These are phyloP conservation scores for Candida nemodendra DNA, from an alignment of 805 yeast species.

Conservation along the genomic window DNA sequence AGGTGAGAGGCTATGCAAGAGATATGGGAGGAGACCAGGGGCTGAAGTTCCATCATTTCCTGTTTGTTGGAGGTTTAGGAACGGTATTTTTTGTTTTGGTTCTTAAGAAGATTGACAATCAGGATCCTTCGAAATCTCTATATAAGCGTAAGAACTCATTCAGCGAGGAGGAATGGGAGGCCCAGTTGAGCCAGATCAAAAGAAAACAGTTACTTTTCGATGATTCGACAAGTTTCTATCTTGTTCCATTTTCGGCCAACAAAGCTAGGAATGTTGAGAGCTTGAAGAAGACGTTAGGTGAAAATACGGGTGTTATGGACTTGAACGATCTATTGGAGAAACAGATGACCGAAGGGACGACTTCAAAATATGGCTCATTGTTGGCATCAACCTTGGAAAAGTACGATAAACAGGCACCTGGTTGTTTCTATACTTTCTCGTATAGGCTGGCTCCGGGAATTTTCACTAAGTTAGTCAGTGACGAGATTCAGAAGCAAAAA, in stretches of 20 bases:
- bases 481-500: slow-evolving; percentile 29
- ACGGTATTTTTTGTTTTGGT: slow-evolving; percentile 38
- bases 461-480: slow-evolving; percentile 48
- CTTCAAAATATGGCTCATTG: slow-evolving; percentile 50
- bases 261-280: slow-evolving; percentile 14
- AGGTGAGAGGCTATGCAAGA: slow-evolving; percentile 13
- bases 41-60: slow-evolving; percentile 40
- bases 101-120: slow-evolving; percentile 30
- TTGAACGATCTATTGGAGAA: slow-evolving; percentile 47
- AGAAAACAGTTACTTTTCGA: slow-evolving; percentile 31
- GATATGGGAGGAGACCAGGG: slow-evolving; percentile 25
- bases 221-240: slow-evolving; percentile 23
- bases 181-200: slow-evolving; percentile 35
- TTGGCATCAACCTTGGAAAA: slow-evolving; percentile 41
- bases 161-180: slow-evolving; percentile 48
- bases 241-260: slow-evolving; percentile 30
- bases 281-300: slow-evolving; percentile 14
- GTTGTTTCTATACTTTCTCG: slow-evolving; percentile 30
- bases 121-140: slow-evolving; percentile 30
- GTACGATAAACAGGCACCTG: slow-evolving; percentile 27
- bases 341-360: slow-evolving; percentile 40
- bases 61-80: slow-evolving; percentile 44
- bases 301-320: slow-evolving; percentile 43
- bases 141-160: slow-evolving; percentile 39
- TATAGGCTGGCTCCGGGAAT: slow-evolving; percentile 42